Percentiles rank a stretch among this genome's conserved stretches.
These are phyloP conservation scores for Diversispora eburnea DNA, from an alignment of 192 early-diverging fungal species.

Conservation along the genomic window DNA sequence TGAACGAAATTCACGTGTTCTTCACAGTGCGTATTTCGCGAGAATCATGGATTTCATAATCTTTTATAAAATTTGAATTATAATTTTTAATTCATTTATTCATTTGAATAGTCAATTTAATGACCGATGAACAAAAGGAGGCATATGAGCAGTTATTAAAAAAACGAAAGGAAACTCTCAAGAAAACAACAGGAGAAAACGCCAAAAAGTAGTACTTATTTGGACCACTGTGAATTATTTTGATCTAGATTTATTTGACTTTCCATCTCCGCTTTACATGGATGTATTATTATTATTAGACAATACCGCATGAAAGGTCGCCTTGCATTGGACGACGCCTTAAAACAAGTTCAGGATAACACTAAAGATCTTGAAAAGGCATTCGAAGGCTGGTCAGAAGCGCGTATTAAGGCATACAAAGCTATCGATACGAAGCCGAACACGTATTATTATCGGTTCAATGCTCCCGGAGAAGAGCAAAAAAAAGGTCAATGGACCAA, in stretches of 20 bases:
- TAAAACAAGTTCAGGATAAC: constrained; percentile 80
- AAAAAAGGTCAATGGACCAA: constrained; percentile 86
- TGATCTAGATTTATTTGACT: background rate
- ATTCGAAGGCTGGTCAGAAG: constrained; percentile 95
- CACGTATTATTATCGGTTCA: constrained; percentile 97
- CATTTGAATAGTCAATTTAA: constrained; percentile 35
- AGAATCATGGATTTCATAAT: background rate
- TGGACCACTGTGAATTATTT: background rate
- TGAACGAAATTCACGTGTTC: constrained; percentile 33
- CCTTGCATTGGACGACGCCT: constrained; percentile 82
- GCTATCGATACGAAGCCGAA: constrained; percentile 94
- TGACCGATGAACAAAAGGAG: constrained; percentile 81
- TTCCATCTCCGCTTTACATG: constrained; percentile 1
- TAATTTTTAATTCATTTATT: background rate
- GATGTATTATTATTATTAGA: background rate
- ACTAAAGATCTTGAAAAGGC: constrained; percentile 76
- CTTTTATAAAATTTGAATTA: background rate
- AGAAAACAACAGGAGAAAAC: constrained; percentile 76
- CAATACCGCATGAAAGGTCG: constrained; percentile 74
- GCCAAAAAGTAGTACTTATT: constrained; percentile 56
- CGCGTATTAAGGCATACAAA: constrained; percentile 89
- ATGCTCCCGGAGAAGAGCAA: constrained; percentile 94
- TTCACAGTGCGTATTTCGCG: background rate
- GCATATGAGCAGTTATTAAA: constrained; percentile 84
- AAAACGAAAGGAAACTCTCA: constrained; percentile 74